Conservation (phyloP, 148 eudicot species). For the Fagopyrum homotropicum region DNA sequence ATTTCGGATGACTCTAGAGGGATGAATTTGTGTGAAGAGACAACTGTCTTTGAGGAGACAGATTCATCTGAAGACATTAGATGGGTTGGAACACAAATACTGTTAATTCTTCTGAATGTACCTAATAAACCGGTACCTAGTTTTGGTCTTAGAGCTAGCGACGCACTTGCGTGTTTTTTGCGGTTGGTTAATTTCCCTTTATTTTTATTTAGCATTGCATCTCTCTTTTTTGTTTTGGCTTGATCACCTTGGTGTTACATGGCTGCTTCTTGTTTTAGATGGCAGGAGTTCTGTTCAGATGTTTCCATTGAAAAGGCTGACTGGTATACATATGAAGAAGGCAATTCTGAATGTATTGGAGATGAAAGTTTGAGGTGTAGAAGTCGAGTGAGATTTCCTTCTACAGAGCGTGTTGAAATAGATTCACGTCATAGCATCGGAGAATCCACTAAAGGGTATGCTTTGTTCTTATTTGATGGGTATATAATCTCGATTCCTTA, state of each 20-base stretch:
- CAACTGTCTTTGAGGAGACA: conserved; percentile 20
- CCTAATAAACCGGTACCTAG: conserved; percentile 42
- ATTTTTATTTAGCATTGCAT: neutral
- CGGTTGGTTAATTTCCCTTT: conserved; percentile 40
- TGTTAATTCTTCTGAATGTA: conserved; percentile 46
- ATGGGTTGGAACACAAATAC: conserved; percentile 73
- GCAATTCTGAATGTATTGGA: conserved; percentile 15
- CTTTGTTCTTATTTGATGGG: conserved; percentile 1
- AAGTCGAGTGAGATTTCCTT: conserved; percentile 16
- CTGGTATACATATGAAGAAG: conserved; percentile 42
- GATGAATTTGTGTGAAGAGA: conserved; percentile 20
- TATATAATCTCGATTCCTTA: neutral
- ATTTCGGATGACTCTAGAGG: conserved; percentile 10
- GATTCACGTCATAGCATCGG: conserved; percentile 23
- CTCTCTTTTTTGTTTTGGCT: neutral
- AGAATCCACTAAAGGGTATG: conserved; percentile 30
- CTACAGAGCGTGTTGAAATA: conserved; percentile 23
- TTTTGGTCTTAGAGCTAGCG: conserved; percentile 42
- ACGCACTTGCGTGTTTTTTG: conserved; percentile 51
- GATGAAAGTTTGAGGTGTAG: neutral
- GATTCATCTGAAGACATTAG: conserved; percentile 39
- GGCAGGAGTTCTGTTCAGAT: conserved; percentile 82
- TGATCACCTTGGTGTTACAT: neutral
- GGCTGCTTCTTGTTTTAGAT: conserved; percentile 34
- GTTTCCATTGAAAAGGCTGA: conserved; percentile 74